Conservation (phyloP, 106 monocot genomes). For the Triglochin maritima region DNA sequence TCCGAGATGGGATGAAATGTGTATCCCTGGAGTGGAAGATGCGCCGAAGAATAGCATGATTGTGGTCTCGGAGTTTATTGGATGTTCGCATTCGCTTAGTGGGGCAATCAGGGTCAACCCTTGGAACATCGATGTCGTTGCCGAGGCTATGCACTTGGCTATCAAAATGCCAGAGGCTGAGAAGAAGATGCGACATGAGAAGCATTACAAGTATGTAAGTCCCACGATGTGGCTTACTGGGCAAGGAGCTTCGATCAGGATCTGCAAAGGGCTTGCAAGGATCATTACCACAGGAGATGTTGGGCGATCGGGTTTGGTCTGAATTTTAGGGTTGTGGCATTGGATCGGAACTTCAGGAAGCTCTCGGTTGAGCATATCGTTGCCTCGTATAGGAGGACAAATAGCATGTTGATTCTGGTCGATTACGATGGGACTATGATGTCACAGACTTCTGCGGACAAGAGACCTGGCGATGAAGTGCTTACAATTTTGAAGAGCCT, state of each 20-base stretch:
- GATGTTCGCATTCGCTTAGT: constrained; percentile 29
- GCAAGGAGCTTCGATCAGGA: constrained; percentile 85
- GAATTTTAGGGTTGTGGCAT: constrained; percentile 68
- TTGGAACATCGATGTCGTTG: constrained; percentile 66
- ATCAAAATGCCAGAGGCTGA: constrained; percentile 63
- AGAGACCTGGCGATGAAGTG: constrained; percentile 63
- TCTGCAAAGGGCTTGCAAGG: constrained; percentile 72
- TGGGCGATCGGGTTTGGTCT: constrained; percentile 95
- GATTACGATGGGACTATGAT: constrained; percentile 95
- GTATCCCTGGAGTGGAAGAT: constrained; percentile 25
- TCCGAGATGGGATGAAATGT: constrained; percentile 72
- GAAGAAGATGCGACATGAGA: constrained; percentile 75
- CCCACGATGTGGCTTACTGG: constrained; percentile 90
- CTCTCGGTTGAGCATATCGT: constrained; percentile 74
- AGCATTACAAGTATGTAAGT: constrained; percentile 58
- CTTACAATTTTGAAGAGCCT: constrained; percentile 51
- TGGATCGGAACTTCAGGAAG: constrained; percentile 72
- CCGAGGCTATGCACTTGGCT: constrained; percentile 62
- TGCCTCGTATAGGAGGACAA: constrained; percentile 42
- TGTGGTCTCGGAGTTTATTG: constrained; percentile 49
- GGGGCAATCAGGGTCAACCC: constrained; percentile 50
- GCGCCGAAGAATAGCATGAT: constrained; percentile 61
- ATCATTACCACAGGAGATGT: constrained; percentile 58
- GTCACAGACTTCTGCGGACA: constrained; percentile 55
- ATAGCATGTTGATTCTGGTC: constrained; percentile 54